Base-by-base conservation (phyloP, 2,329 filamentous ascomycete species). In the Colletotrichum filicis region DNA sequence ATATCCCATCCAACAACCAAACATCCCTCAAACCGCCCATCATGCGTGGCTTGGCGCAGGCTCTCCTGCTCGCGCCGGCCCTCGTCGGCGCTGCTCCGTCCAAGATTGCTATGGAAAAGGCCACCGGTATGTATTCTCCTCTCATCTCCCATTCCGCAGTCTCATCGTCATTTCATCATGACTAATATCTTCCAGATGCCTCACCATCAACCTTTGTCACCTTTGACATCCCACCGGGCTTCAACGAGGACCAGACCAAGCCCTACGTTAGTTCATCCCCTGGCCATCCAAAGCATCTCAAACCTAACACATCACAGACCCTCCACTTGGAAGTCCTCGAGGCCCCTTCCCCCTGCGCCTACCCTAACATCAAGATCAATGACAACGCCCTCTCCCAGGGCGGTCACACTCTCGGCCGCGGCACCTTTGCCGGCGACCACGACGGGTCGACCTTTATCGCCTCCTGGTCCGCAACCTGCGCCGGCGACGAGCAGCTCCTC, bases 401-500 rank as follows among this genome's bases (percentile, higher is more conserved):
- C 56, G 81, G 78, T 24, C 78, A 81, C 67, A 83, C 83, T n/a
- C 71, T 76, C 56, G 86, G 87, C 61, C 82, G 81, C 35, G 86
- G 86, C 24, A 76, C 80, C 24, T 79, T 89, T 67, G 78, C 79
- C 16, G 79, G 83, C 55, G 65, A 46, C 53, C 79, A 83, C 35
- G 76, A 82, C 32, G 83, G 82, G 68, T 79, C 78, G 67, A 76
- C 81, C 62, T 79, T 88, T 65, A 78, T 81, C 26, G 86, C 85
- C 69, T 80, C 82, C 62, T 90, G 88, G 88, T 78, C 80, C 19
- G 85, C 88, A 69, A 81, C 83, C 71, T 90, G 88, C 74, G 78
- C 85, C 52, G 78, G 81, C 52, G 78, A 84, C 61, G 83, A 83
- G 61, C 86, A 88, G 76, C 76, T 84, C 16, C 77, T 89, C 77